These are phyloP conservation scores for Kodamaea restingae DNA, from an alignment of 805 yeast genomes.

Conservation along the genomic window DNA sequence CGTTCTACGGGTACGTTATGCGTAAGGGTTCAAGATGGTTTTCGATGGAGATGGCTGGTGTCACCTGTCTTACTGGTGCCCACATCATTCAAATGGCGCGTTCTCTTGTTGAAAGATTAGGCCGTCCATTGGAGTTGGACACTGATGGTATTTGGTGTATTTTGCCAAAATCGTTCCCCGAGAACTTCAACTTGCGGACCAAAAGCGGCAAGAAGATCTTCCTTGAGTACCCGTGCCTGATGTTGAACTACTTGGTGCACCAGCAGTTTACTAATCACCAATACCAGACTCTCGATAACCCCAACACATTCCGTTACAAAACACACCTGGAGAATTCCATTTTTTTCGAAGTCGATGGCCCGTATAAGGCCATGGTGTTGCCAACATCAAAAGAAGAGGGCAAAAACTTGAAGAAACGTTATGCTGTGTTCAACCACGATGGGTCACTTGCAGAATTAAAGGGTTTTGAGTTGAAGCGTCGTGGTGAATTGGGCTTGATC, in stretches of 20 bases:
- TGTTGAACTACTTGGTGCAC: conserved; percentile 92
- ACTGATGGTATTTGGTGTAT: conserved; percentile 99
- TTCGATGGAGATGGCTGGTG: conserved; percentile 99
- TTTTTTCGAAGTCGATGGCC: conserved; percentile 98
- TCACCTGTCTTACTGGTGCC: conserved; percentile 96
- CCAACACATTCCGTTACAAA: conserved; percentile 61
- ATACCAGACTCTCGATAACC: conserved; percentile 81
- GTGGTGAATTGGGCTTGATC: conserved; percentile 92
- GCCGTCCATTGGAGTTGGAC: conserved; percentile 93
- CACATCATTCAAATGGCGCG: conserved; percentile 98
- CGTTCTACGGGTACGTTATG: conserved; percentile 98
- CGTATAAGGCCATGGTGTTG: conserved; percentile 93
- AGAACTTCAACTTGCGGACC: conserved; percentile 66
- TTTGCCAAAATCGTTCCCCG: conserved; percentile 89
- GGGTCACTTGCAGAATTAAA: conserved; percentile 92
- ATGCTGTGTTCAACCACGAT: conserved; percentile 94
- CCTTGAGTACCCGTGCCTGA: conserved; percentile 90
- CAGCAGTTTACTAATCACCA: conserved; percentile 89
- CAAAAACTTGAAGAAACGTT: conserved; percentile 90
- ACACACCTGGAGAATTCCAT: conserved; percentile 87
- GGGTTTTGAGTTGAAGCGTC: conserved; percentile 93
- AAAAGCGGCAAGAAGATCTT: conserved; percentile 73
- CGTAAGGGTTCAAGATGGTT: conserved; percentile 99
- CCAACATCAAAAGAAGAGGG: conserved; percentile 98
- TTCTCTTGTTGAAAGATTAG: conserved; percentile 82